A percentile compares a stretch with the other conserved stretches of the same genome.
Conservation (phyloP, 805 yeast species). For the Candida patagonica region DNA sequence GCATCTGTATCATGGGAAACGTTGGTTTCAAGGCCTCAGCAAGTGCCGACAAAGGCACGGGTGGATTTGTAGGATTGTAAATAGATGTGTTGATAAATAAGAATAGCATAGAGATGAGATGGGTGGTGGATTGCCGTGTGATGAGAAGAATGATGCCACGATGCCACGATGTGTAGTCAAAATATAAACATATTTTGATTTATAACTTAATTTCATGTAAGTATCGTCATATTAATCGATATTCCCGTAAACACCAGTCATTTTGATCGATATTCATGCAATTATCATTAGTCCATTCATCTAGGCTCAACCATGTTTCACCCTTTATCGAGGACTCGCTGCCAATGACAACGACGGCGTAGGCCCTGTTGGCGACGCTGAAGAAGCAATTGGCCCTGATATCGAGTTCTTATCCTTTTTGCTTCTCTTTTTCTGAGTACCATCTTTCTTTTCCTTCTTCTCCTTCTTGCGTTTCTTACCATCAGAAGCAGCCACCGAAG, state of each 20-base stretch:
- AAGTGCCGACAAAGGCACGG: not conserved
- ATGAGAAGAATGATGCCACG: too few species aligned
- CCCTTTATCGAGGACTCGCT: too few species aligned
- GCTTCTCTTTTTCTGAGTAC: conserved; percentile 9
- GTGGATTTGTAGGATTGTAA: conserved; percentile 4
- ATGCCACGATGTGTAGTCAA: too few species aligned
- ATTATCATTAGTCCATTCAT: too few species aligned
- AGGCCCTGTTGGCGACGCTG: not conserved
- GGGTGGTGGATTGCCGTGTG: not conserved
- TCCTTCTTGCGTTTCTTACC: conserved; percentile 21
- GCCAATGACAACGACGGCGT: not conserved
- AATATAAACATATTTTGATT: too few species aligned
- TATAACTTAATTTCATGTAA: too few species aligned
- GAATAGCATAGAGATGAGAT: not conserved
- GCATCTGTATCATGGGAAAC: conserved; percentile 57
- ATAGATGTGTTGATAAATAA: too few species aligned
- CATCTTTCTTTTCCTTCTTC: conserved; percentile 26
- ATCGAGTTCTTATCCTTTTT: not conserved
- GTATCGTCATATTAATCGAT: too few species aligned
- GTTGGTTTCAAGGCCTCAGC: conserved; percentile 46
- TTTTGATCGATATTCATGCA: too few species aligned
- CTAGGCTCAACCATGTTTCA: too few species aligned
- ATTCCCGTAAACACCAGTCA: too few species aligned
- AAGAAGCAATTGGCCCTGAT: not conserved
- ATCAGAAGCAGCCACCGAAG: conserved; percentile 1